Evolutionary conservation across 768 basidiomycete species (phyloP).

Genomic region (Mycena capillaripes): DNA sequence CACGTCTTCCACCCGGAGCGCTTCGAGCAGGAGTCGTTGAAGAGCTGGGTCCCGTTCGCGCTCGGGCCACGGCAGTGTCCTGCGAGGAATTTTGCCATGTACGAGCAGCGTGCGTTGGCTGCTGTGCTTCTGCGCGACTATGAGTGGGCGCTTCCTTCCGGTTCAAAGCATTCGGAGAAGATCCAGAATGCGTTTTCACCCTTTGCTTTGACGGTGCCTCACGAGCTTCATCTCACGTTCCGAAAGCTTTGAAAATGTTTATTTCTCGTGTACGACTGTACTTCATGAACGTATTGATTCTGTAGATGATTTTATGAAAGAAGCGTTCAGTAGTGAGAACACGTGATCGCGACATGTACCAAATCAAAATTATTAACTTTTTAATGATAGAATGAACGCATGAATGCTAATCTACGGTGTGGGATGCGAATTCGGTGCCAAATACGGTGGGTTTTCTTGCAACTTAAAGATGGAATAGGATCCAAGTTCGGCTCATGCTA

Average conservation of each 20-base stretch:
- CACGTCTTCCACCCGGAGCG: slow-evolving; percentile 49
- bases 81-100: slow-evolving; percentile 39
- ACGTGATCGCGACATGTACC: background rate
- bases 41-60: slow-evolving; percentile 46
- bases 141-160: slow-evolving; percentile 17
- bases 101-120: slow-evolving; percentile 26
- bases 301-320: background rate
- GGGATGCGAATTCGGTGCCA: too few relatives aligned
- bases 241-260: background rate
- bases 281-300: background rate
- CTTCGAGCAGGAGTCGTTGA: slow-evolving; percentile 37
- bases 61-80: slow-evolving; percentile 51
- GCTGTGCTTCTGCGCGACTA: slow-evolving; percentile 19
- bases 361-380: too few relatives aligned
- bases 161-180: background rate
- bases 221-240: slow-evolving; percentile 20
- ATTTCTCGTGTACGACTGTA: background rate
- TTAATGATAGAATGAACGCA: too few relatives aligned
- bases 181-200: slow-evolving; percentile 22
- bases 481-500: too few relatives aligned
- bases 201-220: slow-evolving; percentile 22
- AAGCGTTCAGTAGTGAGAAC: background rate
- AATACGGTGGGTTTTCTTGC: too few relatives aligned
- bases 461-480: too few relatives aligned
- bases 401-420: too few relatives aligned